Conservation (phyloP, 2,329 filamentous ascomycete genomes). For the Chaetomium globosum region DNA sequence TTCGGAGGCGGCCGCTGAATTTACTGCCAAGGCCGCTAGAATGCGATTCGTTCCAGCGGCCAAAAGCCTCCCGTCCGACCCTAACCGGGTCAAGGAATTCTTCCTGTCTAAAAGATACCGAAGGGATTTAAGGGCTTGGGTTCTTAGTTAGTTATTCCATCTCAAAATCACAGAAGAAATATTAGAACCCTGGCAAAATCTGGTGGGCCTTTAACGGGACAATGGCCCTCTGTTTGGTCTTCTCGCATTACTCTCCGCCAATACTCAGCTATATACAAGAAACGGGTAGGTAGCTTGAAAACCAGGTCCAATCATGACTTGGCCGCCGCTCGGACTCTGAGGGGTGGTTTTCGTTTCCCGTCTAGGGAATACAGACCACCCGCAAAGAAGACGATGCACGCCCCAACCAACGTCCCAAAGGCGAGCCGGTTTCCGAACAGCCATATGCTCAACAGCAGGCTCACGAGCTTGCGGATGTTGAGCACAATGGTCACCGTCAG, state of each 20-base stretch:
- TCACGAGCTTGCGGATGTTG: conserved; percentile 92
- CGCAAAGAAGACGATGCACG: conserved; percentile 82
- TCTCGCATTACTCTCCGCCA: conserved; percentile 1
- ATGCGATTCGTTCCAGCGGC: conserved; percentile 28
- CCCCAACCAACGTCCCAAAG: conserved; percentile 75
- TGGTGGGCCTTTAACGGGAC: not conserved
- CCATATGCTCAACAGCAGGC: conserved; percentile 87
- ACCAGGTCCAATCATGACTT: conserved; percentile 28
- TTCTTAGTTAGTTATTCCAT: not conserved
- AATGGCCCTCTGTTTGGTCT: not conserved
- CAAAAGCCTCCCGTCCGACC: conserved; percentile 31
- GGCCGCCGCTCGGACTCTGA: conserved; percentile 36
- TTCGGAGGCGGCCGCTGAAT: conserved; percentile 20
- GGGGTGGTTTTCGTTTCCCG: conserved; percentile 43
- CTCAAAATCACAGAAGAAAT: not conserved
- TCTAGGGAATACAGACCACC: conserved; percentile 91
- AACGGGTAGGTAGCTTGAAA: not conserved
- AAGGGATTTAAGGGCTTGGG: not conserved
- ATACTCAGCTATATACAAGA: conserved; percentile 26
- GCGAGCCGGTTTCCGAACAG: conserved; percentile 86
- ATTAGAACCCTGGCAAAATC: not conserved
- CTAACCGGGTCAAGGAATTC: conserved; percentile 27
- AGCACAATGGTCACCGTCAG: conserved; percentile 95
- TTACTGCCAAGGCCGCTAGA: conserved; percentile 28
- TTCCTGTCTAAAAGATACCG: conserved; percentile 15